Base-by-base conservation (phyloP, 257 asterid genomes). In the Phtheirospermum japonicum region DNA sequence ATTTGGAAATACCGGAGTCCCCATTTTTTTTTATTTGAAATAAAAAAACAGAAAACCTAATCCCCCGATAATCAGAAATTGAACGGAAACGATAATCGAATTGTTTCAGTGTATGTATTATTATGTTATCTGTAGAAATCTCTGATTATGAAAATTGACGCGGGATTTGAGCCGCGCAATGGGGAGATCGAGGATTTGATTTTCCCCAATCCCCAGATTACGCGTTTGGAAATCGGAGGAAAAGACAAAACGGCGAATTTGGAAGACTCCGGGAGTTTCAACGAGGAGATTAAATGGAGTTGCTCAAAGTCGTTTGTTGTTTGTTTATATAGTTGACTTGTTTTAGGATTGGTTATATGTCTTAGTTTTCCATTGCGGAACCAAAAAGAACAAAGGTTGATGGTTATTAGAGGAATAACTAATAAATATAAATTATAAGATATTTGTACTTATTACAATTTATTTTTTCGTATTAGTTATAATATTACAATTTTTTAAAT, bases 1-100 rank as follows among this genome's bases (percentile, higher is more conserved):
- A 83, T 88, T 77, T 4, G 98, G 90, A 63, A 88, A 81, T 16
- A 79, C 95, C 49, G 95, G 98, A 23, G 99, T 93, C 57, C 99
- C 99, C 99, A 93, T 93, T 46, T n/a, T 18, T 7, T 39, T 34
- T 33, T 9, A 7, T 12, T 26, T 18, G 40, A 60, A 42, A 45
- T 11, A 45, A 46, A 7, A 52, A 46, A 39, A 45, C 14, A 45
- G 52, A 7, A 52, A 46, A 39, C 10, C 55, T 57, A 32, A 69
- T 57, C 63, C 53, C 53, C 59, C 49, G 63, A 23, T 28, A 56
- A 71, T 17, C 37, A 20, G 55, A 46, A 50, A 12, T 42, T 26
- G 0, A 60, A 59, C 4, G 45, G 64, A 36, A 13, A 62, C 10
- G 49, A n/a, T 30, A 65, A 61, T 65, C 58, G 63, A 75, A 16